Evolutionary conservation across 306 rosid genomes (phyloP).

Genomic region (Prunus kanzakura): DNA sequence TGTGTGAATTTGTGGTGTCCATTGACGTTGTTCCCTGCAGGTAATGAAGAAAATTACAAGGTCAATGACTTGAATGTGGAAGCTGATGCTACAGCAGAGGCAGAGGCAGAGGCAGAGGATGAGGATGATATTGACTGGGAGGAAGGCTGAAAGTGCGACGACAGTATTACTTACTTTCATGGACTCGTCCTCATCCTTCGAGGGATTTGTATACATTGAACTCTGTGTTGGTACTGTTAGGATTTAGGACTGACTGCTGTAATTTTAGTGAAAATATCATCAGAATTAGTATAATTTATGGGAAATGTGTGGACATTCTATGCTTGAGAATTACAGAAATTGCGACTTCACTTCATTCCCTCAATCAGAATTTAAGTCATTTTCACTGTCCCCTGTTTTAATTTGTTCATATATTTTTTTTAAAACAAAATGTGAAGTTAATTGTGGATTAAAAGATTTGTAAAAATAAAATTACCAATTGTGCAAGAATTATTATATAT

Average conservation of each 20-base stretch:
- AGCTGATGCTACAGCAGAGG: slow-evolving; percentile 56
- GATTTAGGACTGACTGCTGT: not conserved
- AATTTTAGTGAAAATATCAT: not conserved
- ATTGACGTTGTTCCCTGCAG: slow-evolving; percentile 24
- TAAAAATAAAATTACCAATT: too few relatives aligned
- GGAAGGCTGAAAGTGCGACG: slow-evolving; percentile 55
- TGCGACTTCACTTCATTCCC: not conserved
- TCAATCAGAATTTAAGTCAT: too few relatives aligned
- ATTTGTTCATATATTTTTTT: not conserved
- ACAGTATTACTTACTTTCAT: not conserved
- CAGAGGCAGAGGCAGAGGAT: slow-evolving; percentile 11
- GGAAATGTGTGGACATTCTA: not conserved
- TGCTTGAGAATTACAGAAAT: not conserved
- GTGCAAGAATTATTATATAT: too few relatives aligned
- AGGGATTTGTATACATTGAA: not conserved
- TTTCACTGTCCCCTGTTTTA: too few relatives aligned
- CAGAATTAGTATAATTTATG: not conserved
- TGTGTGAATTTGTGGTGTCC: too few relatives aligned
- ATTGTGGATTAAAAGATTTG: too few relatives aligned
- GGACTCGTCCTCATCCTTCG: not conserved
- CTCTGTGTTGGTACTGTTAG: slow-evolving; percentile 4
- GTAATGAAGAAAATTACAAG: slow-evolving; percentile 59
- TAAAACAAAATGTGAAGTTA: too few relatives aligned
- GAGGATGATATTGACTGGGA: slow-evolving; percentile 86
- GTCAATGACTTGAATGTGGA: slow-evolving; percentile 75